Conservation (phyloP, 306 rosid genomes). For the Cucurbita ficifolia region DNA sequence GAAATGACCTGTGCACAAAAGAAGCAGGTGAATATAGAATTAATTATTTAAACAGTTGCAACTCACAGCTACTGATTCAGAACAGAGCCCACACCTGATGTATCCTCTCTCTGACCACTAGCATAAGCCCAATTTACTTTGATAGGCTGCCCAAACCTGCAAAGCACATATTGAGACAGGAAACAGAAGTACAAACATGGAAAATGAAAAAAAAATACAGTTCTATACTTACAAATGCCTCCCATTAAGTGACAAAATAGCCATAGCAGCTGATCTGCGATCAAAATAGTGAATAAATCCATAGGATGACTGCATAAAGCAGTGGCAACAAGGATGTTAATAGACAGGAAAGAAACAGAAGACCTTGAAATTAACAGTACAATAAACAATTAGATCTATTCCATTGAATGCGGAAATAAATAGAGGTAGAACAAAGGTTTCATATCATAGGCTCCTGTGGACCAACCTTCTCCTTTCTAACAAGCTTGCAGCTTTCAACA, state of each 20-base stretch:
- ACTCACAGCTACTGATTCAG: neutral
- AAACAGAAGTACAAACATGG: neutral
- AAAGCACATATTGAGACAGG: slow-evolving; percentile 13
- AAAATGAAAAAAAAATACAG: neutral
- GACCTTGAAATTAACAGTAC: neutral
- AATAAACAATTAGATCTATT: neutral
- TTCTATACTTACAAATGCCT: slow-evolving; percentile 68
- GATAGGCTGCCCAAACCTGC: slow-evolving; percentile 96
- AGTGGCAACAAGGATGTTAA: slow-evolving; percentile 11
- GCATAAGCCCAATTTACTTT: slow-evolving; percentile 99
- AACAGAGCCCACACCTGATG: slow-evolving; percentile 51
- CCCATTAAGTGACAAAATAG: slow-evolving; percentile 86
- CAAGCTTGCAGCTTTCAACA: slow-evolving; percentile 87
- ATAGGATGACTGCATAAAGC: slow-evolving; percentile 75
- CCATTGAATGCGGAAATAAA: neutral
- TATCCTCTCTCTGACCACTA: slow-evolving; percentile 97
- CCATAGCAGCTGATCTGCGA: slow-evolving; percentile 90
- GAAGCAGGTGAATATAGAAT: neutral
- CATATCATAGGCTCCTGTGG: neutral
- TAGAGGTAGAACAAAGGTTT: neutral
- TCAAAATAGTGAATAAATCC: slow-evolving; percentile 93
- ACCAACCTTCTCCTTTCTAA: slow-evolving; percentile 84
- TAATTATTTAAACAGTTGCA: neutral
- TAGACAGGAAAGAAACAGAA: neutral
- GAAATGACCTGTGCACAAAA: slow-evolving; percentile 61